Conservation (phyloP, 225 moss, liverwort and hornwort genomes). For the Rhytidiadelphus loreus region DNA sequence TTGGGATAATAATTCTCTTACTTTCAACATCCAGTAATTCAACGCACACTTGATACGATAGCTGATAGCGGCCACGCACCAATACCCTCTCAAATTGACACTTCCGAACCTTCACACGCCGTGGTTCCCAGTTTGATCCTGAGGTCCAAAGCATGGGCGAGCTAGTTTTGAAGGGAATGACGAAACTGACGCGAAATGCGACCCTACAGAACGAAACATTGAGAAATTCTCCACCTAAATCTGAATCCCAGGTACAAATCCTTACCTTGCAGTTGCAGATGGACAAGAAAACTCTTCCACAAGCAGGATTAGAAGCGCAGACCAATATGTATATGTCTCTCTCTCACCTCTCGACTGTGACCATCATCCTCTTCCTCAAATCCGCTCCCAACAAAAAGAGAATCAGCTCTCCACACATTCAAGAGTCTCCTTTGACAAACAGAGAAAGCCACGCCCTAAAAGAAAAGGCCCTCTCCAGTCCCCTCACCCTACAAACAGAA, state of each 20-base stretch:
- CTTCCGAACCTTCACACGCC: neutral
- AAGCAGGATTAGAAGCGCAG: neutral
- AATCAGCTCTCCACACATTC: neutral
- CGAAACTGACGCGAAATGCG: neutral
- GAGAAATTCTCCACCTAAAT: neutral
- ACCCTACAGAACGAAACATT: neutral
- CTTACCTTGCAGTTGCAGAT: neutral
- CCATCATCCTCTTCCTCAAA: neutral
- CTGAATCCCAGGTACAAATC: neutral
- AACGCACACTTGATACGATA: neutral
- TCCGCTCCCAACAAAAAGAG: neutral
- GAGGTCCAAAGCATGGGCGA: neutral
- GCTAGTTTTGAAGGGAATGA: neutral
- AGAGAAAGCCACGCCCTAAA: neutral
- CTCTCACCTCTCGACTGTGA: neutral
- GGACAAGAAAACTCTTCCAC: neutral
- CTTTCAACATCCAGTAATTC: neutral
- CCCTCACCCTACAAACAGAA: neutral
- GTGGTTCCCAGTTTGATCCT: neutral
- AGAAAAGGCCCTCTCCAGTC: neutral
- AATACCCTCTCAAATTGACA: neutral
- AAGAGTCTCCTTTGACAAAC: neutral
- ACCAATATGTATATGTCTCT: neutral
- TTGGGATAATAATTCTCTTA: neutral
- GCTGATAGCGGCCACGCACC: neutral